Percentiles rank a stretch among this genome's conserved stretches.
These are phyloP conservation scores for Glycine tomentella DNA, from an alignment of 306 rosid genomes.

Conservation along the genomic window DNA sequence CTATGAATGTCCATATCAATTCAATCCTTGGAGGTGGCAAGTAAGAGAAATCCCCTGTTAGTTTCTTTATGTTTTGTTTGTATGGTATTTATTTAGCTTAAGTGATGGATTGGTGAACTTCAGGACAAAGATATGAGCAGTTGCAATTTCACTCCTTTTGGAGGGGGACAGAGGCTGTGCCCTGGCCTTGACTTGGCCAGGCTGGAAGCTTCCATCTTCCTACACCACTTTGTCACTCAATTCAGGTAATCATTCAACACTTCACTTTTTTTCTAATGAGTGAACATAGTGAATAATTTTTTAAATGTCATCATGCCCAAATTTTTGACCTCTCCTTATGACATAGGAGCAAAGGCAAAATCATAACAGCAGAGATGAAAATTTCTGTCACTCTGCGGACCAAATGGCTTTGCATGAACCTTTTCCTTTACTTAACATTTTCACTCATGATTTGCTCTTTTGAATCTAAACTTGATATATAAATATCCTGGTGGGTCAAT, in stretches of 20 bases:
- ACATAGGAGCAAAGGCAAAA: constrained; percentile 41
- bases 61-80: not conserved
- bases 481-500: constrained; percentile 29
- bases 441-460: constrained; percentile 39
- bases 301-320: constrained; percentile 37
- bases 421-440: constrained; percentile 29
- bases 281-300: constrained; percentile 30
- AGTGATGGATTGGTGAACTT: constrained; percentile 32
- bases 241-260: constrained; percentile 67
- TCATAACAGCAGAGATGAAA: constrained; percentile 43
- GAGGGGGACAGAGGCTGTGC: constrained; percentile 94
- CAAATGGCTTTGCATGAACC: constrained; percentile 36
- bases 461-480: not conserved
- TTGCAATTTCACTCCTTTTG: constrained; percentile 89
- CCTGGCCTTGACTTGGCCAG: constrained; percentile 97
- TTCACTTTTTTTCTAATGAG: constrained; percentile 11
- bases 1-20: constrained; percentile 78
- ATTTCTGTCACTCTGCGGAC: constrained; percentile 36
- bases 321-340: constrained; percentile 5
- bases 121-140: constrained; percentile 80
- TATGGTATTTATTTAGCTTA: constrained; percentile 20
- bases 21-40: constrained; percentile 99
- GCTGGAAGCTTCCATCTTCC: constrained; percentile 84
- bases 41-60: constrained; percentile 55
- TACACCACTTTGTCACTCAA: constrained; percentile 85